Conservation (phyloP, 2,329 filamentous ascomycete genomes). For the Cordyceps militaris region DNA sequence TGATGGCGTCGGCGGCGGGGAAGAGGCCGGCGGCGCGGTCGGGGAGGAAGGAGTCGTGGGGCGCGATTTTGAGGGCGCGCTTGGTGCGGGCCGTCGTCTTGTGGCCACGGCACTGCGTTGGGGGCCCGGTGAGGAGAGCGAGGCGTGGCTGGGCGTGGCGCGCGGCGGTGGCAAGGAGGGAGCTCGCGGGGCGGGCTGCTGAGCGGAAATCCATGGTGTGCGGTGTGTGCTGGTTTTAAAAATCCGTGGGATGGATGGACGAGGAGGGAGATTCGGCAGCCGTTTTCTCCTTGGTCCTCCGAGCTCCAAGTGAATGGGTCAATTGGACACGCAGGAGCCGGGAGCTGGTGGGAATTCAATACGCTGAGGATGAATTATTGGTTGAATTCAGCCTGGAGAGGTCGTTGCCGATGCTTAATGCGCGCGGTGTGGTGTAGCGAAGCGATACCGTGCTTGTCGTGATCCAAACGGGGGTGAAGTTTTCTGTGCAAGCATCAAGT, state of each 20-base stretch:
- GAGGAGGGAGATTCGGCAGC: neutral
- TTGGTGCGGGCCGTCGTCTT: constrained; percentile 49
- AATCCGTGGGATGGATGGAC: neutral
- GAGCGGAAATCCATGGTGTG: constrained; percentile 30
- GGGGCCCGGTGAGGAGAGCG: constrained; percentile 18
- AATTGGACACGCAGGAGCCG: constrained; percentile 1
- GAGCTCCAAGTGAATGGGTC: constrained; percentile 11
- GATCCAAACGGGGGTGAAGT: constrained; percentile 11
- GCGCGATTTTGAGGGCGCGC: constrained; percentile 50
- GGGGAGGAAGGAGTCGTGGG: constrained; percentile 53
- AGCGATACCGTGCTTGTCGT: constrained; percentile 1
- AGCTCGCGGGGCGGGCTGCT: constrained; percentile 28
- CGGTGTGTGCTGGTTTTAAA: neutral
- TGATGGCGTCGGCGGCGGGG: constrained; percentile 34
- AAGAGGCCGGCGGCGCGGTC: constrained; percentile 24
- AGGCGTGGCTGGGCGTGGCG: constrained; percentile 11
- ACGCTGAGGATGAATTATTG: neutral
- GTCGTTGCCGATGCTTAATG: neutral
- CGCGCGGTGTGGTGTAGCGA: neutral
- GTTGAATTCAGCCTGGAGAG: neutral
- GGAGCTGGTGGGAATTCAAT: neutral
- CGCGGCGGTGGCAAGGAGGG: constrained; percentile 23
- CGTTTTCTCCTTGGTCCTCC: neutral
- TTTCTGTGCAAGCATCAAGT: constrained; percentile 13
- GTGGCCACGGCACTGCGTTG: constrained; percentile 33